Conservation (phyloP, 164 flowering plant genomes). For the Umbilicus rupestris region DNA sequence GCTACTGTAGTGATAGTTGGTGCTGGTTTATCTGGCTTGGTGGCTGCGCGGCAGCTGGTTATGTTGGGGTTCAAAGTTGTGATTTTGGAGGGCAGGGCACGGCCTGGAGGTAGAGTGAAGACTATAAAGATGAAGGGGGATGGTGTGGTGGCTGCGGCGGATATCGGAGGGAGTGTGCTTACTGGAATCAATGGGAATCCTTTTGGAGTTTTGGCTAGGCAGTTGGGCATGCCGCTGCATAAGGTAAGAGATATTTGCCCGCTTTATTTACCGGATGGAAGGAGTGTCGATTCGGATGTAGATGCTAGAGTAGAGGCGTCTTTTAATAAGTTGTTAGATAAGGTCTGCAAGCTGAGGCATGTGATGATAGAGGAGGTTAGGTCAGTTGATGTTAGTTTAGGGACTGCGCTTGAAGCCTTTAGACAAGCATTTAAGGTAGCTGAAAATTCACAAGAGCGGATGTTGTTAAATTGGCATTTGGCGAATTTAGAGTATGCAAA, state of each 20-base stretch:
- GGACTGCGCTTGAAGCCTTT: slow-evolving; percentile 79
- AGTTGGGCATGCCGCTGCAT: slow-evolving; percentile 75
- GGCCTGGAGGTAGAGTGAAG: slow-evolving; percentile 86
- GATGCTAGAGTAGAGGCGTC: slow-evolving; percentile 72
- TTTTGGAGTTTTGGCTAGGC: slow-evolving; percentile 86
- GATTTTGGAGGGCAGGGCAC: slow-evolving; percentile 67
- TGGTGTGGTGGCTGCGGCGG: slow-evolving; percentile 66
- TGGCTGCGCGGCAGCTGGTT: slow-evolving; percentile 73
- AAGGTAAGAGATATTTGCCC: slow-evolving; percentile 98
- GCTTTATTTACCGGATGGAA: slow-evolving; percentile 79
- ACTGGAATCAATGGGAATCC: slow-evolving; percentile 99
- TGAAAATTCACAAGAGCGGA: slow-evolving; percentile 56
- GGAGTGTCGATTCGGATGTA: slow-evolving; percentile 54
- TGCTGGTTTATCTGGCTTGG: slow-evolving; percentile 79
- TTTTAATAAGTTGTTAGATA: slow-evolving; percentile 79
- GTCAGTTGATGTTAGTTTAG: slow-evolving; percentile 70
- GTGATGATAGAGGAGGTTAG: slow-evolving; percentile 72
- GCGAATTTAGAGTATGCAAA: slow-evolving; percentile 96
- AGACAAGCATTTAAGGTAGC: slow-evolving; percentile 60
- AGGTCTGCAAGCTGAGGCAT: slow-evolving; percentile 87
- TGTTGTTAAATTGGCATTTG: slow-evolving; percentile 93
- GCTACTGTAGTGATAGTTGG: slow-evolving; percentile 66
- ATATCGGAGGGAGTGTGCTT: slow-evolving; percentile 89
- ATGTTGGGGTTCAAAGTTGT: slow-evolving; percentile 76
- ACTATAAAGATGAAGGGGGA: slow-evolving; percentile 62